These are phyloP conservation scores for Vanrija pseudolonga DNA, from an alignment of 1,284 basidiomycete genomes.

Conservation along the genomic window DNA sequence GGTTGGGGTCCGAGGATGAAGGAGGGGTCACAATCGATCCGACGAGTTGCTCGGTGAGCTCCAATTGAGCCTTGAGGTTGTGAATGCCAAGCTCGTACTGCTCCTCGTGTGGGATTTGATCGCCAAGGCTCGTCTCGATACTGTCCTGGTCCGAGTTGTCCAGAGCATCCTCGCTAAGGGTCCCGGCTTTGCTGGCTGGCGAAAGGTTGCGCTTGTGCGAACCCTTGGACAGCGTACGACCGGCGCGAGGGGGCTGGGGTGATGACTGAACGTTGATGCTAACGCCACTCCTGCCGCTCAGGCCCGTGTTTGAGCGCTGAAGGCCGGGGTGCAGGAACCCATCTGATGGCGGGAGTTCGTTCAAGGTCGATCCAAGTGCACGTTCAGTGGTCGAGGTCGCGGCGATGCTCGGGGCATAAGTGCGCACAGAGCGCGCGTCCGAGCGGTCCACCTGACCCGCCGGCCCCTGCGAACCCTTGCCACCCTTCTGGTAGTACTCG, in stretches of 20 bases:
- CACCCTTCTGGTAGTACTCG: conserved; percentile 56
- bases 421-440: conserved; percentile 7
- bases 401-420: conserved; percentile 2
- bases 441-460: background rate
- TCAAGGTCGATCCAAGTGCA: conserved; percentile 15
- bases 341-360: conserved; percentile 30
- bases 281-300: conserved; percentile 46
- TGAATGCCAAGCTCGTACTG: conserved; percentile 73
- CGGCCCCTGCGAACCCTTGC: background rate
- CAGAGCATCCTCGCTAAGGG: conserved; percentile 5
- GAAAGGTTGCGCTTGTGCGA: conserved; percentile 2
- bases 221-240: background rate
- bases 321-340: conserved; percentile 40
- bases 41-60: conserved; percentile 68
- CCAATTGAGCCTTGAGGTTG: conserved; percentile 71
- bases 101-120: conserved; percentile 61
- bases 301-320: conserved; percentile 51
- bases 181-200: conserved; percentile 15
- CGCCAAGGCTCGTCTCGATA: conserved; percentile 1
- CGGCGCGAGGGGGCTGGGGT: no score
- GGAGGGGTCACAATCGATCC: conserved; percentile 53
- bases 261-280: background rate
- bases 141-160: conserved; percentile 21
- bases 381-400: conserved; percentile 40
- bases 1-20: conserved; percentile 19